These are phyloP conservation scores for Neoboletus brunneissimus DNA, from an alignment of 768 basidiomycete species.

Conservation along the genomic window DNA sequence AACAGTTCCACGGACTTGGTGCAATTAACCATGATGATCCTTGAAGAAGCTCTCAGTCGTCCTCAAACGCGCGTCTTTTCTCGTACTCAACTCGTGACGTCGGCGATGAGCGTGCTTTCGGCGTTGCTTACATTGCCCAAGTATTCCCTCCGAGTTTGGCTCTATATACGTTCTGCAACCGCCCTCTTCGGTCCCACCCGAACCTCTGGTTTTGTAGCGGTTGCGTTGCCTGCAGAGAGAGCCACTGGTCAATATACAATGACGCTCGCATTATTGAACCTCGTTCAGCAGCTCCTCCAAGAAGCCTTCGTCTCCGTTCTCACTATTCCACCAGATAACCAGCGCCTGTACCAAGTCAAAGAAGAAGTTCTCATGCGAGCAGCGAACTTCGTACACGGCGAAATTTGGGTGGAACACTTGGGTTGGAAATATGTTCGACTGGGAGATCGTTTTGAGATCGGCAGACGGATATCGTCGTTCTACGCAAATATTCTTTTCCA, in stretches of 20 bases:
- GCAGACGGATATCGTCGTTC: constrained; percentile 59
- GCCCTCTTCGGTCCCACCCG: constrained; percentile 71
- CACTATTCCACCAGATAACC: constrained; percentile 49
- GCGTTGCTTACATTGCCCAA: constrained; percentile 70
- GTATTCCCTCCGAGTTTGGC: constrained; percentile 84
- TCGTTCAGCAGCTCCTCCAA: constrained; percentile 71
- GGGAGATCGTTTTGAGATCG: constrained; percentile 83
- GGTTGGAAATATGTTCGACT: constrained; percentile 85
- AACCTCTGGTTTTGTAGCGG: constrained; percentile 53
- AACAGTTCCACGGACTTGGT: constrained; percentile 67
- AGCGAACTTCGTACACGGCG: constrained; percentile 72
- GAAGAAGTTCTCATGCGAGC: constrained; percentile 83
- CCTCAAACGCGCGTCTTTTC: constrained; percentile 43
- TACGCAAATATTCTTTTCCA: constrained; percentile 67
- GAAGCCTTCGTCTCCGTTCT: constrained; percentile 62
- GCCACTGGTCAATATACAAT: constrained; percentile 75
- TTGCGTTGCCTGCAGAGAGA: constrained; percentile 68
- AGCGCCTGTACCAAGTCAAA: constrained; percentile 67
- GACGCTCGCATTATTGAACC: constrained; percentile 74
- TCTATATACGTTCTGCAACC: constrained; percentile 77
- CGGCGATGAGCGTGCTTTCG: constrained; percentile 77
- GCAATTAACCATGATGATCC: constrained; percentile 74
- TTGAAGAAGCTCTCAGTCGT: constrained; percentile 71
- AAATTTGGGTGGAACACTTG: constrained; percentile 84
- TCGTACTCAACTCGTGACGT: constrained; percentile 66